Evolutionary conservation across 2,329 filamentous ascomycete genomes (phyloP).

Genomic region (Ceratocystis cacaofunesta): DNA sequence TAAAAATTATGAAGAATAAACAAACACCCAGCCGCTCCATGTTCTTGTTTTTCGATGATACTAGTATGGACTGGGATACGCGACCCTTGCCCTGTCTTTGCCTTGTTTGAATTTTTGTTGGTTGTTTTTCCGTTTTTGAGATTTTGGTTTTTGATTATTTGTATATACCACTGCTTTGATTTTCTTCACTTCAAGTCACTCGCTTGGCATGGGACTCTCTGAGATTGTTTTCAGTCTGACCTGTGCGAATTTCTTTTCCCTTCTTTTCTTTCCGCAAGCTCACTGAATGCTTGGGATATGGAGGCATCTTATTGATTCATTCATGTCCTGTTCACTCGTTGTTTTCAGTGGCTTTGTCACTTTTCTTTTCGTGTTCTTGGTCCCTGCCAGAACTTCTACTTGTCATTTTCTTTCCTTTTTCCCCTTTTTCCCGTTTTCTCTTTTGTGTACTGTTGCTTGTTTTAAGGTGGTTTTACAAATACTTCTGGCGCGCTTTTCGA

Average conservation of each 20-base stretch:
- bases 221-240: background rate
- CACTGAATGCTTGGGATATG: background rate
- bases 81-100: background rate
- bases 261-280: background rate
- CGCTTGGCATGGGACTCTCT: background rate
- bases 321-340: background rate
- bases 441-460: background rate
- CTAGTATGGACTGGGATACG: background rate
- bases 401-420: background rate
- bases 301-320: background rate
- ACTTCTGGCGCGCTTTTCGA: background rate
- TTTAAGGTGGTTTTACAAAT: background rate
- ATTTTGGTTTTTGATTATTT: slow-evolving; percentile 19
- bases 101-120: slow-evolving; percentile 1
- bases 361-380: slow-evolving; percentile 7
- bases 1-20: background rate
- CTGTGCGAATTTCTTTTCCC: background rate
- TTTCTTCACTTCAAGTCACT: slow-evolving; percentile 17
- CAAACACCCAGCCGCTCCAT: background rate
- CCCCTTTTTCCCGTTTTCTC: background rate
- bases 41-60: background rate
- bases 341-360: background rate
- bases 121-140: slow-evolving; percentile 6
- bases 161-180: slow-evolving; percentile 18
- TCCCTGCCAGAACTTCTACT: background rate